A percentile compares a stretch with the other conserved stretches of the same genome.
phyloP scores from a whole-genome alignment of 2,329 filamentous ascomycete species.

The Hypoxylon sp. region DNA sequence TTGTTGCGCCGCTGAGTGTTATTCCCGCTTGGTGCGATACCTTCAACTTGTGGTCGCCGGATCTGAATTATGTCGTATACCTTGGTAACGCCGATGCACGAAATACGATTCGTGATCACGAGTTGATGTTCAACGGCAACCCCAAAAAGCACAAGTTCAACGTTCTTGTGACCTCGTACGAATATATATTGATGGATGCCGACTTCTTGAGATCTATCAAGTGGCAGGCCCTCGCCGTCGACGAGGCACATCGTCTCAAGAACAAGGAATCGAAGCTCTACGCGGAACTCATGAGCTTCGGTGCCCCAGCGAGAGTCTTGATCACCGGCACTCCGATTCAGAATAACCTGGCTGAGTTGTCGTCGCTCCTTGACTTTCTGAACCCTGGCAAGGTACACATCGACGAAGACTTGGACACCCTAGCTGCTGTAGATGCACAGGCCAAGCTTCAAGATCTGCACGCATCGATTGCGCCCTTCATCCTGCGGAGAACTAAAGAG shows the following conservation, averaged over 20 bases:
- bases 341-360: conserved; percentile 92
- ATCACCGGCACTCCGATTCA: conserved; percentile 98
- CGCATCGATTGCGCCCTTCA: conserved; percentile 87
- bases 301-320: conserved; percentile 84
- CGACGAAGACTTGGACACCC: conserved; percentile 85
- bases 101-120: conserved; percentile 86
- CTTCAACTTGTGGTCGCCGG: conserved; percentile 94
- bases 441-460: conserved; percentile 88
- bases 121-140: conserved; percentile 86
- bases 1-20: conserved; percentile 95
- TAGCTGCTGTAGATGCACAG: conserved; percentile 81
- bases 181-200: conserved; percentile 89
- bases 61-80: conserved; percentile 97
- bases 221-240: conserved; percentile 96
- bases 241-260: conserved; percentile 96
- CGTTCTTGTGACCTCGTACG: conserved; percentile 96
- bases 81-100: conserved; percentile 88
- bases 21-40: conserved; percentile 99
- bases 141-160: conserved; percentile 93
- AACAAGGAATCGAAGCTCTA: conserved; percentile 96
- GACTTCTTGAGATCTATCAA: conserved; percentile 88
- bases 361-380: conserved; percentile 92
- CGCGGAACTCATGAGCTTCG: conserved; percentile 82
- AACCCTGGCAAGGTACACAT: conserved; percentile 94
- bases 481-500: conserved; percentile 94